A percentile compares a stretch with the other conserved stretches of the same genome.
Evolutionary conservation across 1,139 yeast species (phyloP).

Genomic region (Magnusiomyces tetraspermus): DNA sequence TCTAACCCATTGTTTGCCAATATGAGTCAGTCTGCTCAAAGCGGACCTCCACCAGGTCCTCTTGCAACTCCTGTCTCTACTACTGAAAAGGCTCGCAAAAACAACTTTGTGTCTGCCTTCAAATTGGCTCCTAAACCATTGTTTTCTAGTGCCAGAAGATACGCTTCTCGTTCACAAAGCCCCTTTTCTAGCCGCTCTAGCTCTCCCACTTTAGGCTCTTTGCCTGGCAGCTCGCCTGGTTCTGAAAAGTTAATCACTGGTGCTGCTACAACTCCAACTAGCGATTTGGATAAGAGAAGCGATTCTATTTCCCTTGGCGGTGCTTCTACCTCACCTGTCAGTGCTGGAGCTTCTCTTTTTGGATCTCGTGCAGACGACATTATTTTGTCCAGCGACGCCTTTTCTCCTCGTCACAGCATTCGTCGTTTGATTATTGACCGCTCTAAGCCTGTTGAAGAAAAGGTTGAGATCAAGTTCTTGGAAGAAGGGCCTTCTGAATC

Average conservation of each 20-base stretch:
- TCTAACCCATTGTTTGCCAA: constrained; percentile 53
- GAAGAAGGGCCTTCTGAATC: not conserved
- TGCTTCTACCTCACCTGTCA: constrained; percentile 1
- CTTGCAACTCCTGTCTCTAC: constrained; percentile 44
- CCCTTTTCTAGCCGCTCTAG: constrained; percentile 1
- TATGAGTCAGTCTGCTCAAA: constrained; percentile 29
- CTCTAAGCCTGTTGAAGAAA: constrained; percentile 17
- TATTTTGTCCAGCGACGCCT: constrained; percentile 61
- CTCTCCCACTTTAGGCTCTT: constrained; percentile 1
- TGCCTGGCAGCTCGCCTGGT: constrained; percentile 16
- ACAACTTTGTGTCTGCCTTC: constrained; percentile 51
- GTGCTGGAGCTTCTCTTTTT: constrained; percentile 20
- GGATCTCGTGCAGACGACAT: constrained; percentile 51
- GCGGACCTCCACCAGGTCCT: constrained; percentile 38
- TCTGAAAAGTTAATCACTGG: constrained; percentile 1
- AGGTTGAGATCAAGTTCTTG: not conserved
- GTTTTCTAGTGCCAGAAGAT: constrained; percentile 20
- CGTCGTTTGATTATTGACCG: constrained; percentile 51
- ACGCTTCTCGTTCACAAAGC: constrained; percentile 10
- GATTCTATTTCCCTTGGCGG: constrained; percentile 1
- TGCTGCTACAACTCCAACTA: constrained; percentile 1
- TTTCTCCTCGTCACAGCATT: constrained; percentile 53
- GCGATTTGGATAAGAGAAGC: constrained; percentile 4
- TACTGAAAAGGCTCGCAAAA: constrained; percentile 41
- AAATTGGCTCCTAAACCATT: constrained; percentile 47